phyloP scores from a whole-genome alignment of 768 basidiomycete species.

The Boletus coccyginus region DNA sequence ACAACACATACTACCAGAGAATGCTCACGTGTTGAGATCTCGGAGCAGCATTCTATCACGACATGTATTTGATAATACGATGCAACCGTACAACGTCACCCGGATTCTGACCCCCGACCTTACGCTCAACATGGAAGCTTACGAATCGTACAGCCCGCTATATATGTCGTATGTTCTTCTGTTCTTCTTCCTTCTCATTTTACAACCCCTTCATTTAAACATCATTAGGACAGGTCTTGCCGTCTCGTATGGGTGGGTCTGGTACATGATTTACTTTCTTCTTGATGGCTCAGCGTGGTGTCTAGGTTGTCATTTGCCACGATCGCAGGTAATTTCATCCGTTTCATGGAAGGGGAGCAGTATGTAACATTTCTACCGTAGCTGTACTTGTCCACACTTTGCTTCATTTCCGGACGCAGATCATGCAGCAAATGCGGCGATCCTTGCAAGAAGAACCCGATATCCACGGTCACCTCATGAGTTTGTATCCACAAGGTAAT shows the following conservation, averaged over 20 bases:
- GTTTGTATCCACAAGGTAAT: slow-evolving; percentile 51
- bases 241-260: slow-evolving; percentile 30
- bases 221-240: slow-evolving; percentile 23
- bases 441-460: slow-evolving; percentile 77
- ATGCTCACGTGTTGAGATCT: not conserved
- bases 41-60: slow-evolving; percentile 53
- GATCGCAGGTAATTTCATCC: slow-evolving; percentile 52
- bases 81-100: slow-evolving; percentile 54
- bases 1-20: not conserved
- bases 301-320: slow-evolving; percentile 78
- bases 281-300: slow-evolving; percentile 37
- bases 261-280: not conserved
- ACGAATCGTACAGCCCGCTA: slow-evolving; percentile 56
- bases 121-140: slow-evolving; percentile 54
- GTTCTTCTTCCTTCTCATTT: not conserved
- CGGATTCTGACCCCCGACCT: slow-evolving; percentile 50
- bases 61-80: slow-evolving; percentile 60
- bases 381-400: slow-evolving; percentile 31
- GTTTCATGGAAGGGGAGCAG: not conserved
- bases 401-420: slow-evolving; percentile 76
- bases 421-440: slow-evolving; percentile 68
- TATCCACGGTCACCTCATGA: slow-evolving; percentile 83
- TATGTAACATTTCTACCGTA: not conserved
- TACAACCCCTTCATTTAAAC: slow-evolving; percentile 7
- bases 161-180: slow-evolving; percentile 45